Base-by-base conservation (phyloP, 2,329 filamentous ascomycete species). In the Epichloe sp. region DNA sequence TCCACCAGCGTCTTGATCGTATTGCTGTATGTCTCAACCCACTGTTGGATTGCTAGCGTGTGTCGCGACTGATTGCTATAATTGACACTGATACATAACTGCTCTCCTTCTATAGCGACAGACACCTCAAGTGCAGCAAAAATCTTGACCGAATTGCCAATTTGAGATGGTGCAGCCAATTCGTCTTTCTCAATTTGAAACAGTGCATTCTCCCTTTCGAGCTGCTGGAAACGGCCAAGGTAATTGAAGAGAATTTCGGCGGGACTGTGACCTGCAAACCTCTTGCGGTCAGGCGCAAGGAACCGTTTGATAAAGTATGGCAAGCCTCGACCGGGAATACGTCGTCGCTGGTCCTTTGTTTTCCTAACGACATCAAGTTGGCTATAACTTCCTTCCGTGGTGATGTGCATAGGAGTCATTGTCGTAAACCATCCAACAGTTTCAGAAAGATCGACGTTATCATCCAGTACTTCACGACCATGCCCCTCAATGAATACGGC, bases 201-300 rank as follows among this genome's bases (percentile, higher is more conserved):
- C 19, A 19, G 19, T 19, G 19, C 19, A 19, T 19, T 2, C 19
- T 63, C 57, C 0, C 62, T 58, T 50, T 75, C 71, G 2, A 73
- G 61, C 42, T 73, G 69, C 55, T 75, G 72, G 48, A 67, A 55
- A 10, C 48, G 38, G 67, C 48, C 68, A 61, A 10, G 71, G 52
- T 73, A 77, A 57, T 77, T 77, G 62, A 77, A 75, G 0, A 71
- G 59, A 2, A 77, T 54, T 55, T 78, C 75, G 55, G 2, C 64
- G 63, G 1, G 60, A 57, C 21, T 40, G 31, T 35, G 23, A n/a
- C 37, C 23, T 10, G 57, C 50, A 37, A 56, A 17, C 15, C 17
- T 10, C 38, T 21, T 17, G 38, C 38, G 65, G 46, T 67, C 58
- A 48, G 63, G 63, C 5, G 31, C n/a, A 15, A 23, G 23, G 35